phyloP scores from a whole-genome alignment of 352 stramenopile genomes.

The Phytophthora chlamydospora region DNA sequence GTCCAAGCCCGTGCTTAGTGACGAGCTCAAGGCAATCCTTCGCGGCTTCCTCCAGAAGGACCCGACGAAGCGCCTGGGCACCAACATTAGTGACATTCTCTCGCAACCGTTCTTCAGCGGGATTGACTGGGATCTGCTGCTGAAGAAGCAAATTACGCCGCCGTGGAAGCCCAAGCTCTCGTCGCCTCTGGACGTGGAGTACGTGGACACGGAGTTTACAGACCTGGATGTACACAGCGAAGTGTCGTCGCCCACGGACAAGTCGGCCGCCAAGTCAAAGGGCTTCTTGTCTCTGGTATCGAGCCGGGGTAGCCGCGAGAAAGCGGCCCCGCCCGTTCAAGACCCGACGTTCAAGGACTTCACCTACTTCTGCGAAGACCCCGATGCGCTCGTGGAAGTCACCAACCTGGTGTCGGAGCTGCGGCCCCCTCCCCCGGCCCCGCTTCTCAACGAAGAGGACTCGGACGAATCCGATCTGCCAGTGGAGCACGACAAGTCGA shows the following conservation, averaged over 20 bases:
- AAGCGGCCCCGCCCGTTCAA: constrained; percentile 77
- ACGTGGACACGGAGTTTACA: constrained; percentile 88
- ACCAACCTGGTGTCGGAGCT: constrained; percentile 83
- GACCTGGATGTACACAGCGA: constrained; percentile 83
- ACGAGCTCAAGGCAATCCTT: constrained; percentile 84
- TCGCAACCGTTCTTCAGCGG: constrained; percentile 78
- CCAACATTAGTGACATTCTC: constrained; percentile 88
- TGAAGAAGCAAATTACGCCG: constrained; percentile 84
- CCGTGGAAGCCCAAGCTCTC: constrained; percentile 87
- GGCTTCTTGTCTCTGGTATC: constrained; percentile 84
- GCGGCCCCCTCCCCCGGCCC: constrained; percentile 53
- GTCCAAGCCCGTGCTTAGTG: constrained; percentile 63
- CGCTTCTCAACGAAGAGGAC: constrained; percentile 44
- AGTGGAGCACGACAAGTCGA: constrained; percentile 19
- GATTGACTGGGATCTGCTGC: constrained; percentile 86
- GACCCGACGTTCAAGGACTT: constrained; percentile 92
- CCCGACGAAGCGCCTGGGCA: constrained; percentile 84
- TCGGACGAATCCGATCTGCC: constrained; percentile 41
- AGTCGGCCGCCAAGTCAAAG: constrained; percentile 74
- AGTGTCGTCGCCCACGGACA: constrained; percentile 87
- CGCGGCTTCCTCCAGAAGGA: constrained; percentile 88
- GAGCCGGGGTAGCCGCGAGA: constrained; percentile 63
- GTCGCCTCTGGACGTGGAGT: constrained; percentile 87
- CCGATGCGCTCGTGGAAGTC: constrained; percentile 83
- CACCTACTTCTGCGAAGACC: constrained; percentile 90